These are phyloP conservation scores for Globisporangium recalcitrans DNA, from an alignment of 352 stramenopile species.

Conservation along the genomic window DNA sequence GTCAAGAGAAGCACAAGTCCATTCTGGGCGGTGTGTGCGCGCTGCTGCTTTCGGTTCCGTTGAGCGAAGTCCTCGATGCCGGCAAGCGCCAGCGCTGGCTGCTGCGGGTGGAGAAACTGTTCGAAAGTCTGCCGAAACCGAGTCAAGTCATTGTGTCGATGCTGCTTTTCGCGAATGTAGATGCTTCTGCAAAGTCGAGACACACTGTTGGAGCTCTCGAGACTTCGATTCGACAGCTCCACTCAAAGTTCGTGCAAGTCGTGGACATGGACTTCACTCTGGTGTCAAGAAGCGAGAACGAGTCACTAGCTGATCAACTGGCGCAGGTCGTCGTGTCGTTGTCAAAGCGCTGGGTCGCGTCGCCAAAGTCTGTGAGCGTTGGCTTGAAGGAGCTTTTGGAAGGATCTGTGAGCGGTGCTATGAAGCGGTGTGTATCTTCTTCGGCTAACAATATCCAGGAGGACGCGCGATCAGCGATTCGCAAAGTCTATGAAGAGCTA, in stretches of 20 bases:
- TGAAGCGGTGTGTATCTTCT: slow-evolving; percentile 29
- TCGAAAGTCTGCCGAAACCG: slow-evolving; percentile 25
- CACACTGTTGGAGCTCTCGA: slow-evolving; percentile 22
- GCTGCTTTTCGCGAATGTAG: slow-evolving; percentile 37
- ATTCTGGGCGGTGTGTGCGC: slow-evolving; percentile 38
- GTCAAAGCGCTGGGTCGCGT: neutral
- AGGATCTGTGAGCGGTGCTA: slow-evolving; percentile 21
- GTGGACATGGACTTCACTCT: slow-evolving; percentile 18
- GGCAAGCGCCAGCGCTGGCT: slow-evolving; percentile 35
- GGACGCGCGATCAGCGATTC: neutral
- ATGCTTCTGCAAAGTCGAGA: slow-evolving; percentile 13
- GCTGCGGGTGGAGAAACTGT: slow-evolving; percentile 29
- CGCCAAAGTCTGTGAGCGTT: slow-evolving; percentile 20
- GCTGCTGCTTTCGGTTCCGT: slow-evolving; percentile 51
- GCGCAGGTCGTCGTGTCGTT: slow-evolving; percentile 22
- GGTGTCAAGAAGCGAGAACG: neutral
- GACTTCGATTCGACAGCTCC: slow-evolving; percentile 25
- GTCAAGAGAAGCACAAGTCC: slow-evolving; percentile 13
- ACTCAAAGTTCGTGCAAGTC: slow-evolving; percentile 21
- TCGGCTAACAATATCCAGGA: slow-evolving; percentile 12
- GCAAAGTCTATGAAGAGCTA: slow-evolving; percentile 24
- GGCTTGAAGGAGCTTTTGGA: slow-evolving; percentile 44
- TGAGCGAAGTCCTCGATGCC: slow-evolving; percentile 33
- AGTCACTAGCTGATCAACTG: slow-evolving; percentile 21
- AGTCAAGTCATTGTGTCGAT: slow-evolving; percentile 34